Evolutionary conservation across 208 protist species (phyloP).

Genomic region (Phytomonas francai): DNA sequence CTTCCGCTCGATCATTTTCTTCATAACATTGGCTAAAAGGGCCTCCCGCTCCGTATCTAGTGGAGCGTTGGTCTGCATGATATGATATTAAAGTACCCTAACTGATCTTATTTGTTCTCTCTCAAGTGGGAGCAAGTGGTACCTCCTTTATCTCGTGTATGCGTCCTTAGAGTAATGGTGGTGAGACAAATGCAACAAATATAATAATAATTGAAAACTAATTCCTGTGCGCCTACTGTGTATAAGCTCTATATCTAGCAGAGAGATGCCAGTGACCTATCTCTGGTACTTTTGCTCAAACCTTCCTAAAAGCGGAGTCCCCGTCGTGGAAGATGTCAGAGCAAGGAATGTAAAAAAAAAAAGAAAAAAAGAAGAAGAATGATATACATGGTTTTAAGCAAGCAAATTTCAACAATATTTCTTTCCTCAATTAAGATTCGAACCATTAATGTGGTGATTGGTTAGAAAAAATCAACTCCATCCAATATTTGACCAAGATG

Average conservation of each 20-base stretch:
- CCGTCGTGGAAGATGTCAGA: background rate
- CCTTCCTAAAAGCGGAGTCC: background rate
- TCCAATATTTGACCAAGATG: conserved; percentile 8
- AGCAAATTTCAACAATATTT: conserved; percentile 1
- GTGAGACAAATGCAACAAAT: background rate
- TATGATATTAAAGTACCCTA: background rate
- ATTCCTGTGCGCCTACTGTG: background rate
- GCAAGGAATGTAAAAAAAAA: conserved; percentile 4
- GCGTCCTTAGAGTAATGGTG: background rate
- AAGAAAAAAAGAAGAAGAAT: conserved; percentile 5
- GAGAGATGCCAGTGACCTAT: conserved; percentile 1
- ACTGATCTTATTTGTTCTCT: background rate
- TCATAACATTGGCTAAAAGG: conserved; percentile 42
- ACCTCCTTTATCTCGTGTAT: background rate
- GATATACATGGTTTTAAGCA: conserved; percentile 13
- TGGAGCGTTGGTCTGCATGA: conserved; percentile 48
- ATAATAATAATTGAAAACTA: background rate
- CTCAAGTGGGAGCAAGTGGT: background rate
- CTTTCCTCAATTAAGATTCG: conserved; percentile 2
- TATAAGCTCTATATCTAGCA: background rate
- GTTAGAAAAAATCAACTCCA: conserved; percentile 1
- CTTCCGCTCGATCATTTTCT: conserved; percentile 51
- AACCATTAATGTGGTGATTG: background rate
- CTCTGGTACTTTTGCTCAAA: background rate
- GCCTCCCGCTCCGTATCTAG: conserved; percentile 53